Evolutionary conservation across 2,329 filamentous ascomycete genomes (phyloP).

Genomic region (Nigrospora sphaerica): DNA sequence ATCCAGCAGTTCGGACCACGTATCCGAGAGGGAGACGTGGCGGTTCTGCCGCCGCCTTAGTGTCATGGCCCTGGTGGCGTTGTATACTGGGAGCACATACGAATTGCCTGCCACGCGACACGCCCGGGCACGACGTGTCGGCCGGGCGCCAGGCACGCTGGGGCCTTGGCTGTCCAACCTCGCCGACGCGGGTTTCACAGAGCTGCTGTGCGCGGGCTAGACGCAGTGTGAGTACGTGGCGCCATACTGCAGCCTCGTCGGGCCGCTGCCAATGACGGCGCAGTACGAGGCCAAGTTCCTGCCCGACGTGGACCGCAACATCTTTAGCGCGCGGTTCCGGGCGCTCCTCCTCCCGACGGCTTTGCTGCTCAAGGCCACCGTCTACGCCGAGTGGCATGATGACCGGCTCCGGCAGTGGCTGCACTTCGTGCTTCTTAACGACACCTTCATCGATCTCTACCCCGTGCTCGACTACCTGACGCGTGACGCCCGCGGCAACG

Average conservation of each 20-base stretch:
- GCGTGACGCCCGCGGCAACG: slow-evolving; percentile 26
- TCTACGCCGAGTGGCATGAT: slow-evolving; percentile 73
- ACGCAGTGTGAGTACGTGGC: slow-evolving; percentile 23
- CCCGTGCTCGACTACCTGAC: slow-evolving; percentile 59
- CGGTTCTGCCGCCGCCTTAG: too few species aligned
- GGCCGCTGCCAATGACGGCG: slow-evolving; percentile 32
- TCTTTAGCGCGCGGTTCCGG: slow-evolving; percentile 55
- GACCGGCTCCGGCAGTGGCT: slow-evolving; percentile 60
- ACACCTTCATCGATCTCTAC: slow-evolving; percentile 60
- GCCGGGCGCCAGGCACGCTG: slow-evolving; percentile 18
- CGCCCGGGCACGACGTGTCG: slow-evolving; percentile 32
- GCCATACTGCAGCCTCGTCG: slow-evolving; percentile 24
- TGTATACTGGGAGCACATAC: slow-evolving; percentile 51
- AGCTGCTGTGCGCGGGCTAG: slow-evolving; percentile 27
- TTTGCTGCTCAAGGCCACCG: slow-evolving; percentile 62
- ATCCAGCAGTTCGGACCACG: background rate
- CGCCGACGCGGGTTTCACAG: slow-evolving; percentile 36
- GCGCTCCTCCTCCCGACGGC: slow-evolving; percentile 57
- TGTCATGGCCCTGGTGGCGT: too few species aligned
- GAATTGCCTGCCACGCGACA: slow-evolving; percentile 49
- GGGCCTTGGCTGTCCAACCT: slow-evolving; percentile 33
- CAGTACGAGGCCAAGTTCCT: slow-evolving; percentile 58
- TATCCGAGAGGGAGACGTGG: too few species aligned
- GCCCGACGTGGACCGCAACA: slow-evolving; percentile 65
- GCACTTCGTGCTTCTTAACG: slow-evolving; percentile 68